Evolutionary conservation across 2,329 filamentous ascomycete genomes (phyloP).

Genomic region (Aureobasidium melanogenum): DNA sequence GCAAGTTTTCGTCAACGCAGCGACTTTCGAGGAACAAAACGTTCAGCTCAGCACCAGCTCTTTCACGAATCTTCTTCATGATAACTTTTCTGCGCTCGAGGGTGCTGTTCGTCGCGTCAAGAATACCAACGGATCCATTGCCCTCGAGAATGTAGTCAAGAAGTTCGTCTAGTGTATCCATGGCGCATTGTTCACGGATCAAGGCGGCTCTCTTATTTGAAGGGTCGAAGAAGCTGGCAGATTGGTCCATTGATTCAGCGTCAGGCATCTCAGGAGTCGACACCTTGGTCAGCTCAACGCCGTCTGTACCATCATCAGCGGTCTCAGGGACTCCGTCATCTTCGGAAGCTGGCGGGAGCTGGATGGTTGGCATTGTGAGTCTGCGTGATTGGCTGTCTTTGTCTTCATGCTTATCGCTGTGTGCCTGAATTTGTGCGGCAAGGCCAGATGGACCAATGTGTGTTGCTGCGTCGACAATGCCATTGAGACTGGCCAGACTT

Average conservation of each 20-base stretch:
- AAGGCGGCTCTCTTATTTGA: constrained; percentile 73
- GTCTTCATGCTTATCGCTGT: constrained; percentile 38
- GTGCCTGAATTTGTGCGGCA: constrained; percentile 50
- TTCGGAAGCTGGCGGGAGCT: neutral
- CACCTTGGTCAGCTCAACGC: constrained; percentile 20
- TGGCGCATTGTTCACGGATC: constrained; percentile 81
- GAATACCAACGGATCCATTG: constrained; percentile 83
- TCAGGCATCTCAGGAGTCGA: constrained; percentile 14
- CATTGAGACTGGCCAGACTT: constrained; percentile 18
- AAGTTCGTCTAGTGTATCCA: constrained; percentile 86
- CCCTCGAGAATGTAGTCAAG: constrained; percentile 77
- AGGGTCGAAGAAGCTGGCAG: constrained; percentile 88
- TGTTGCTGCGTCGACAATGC: constrained; percentile 19
- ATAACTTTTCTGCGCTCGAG: constrained; percentile 74
- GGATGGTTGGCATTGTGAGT: neutral
- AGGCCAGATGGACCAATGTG: constrained; percentile 24
- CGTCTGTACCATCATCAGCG: constrained; percentile 10
- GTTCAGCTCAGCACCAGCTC: constrained; percentile 76
- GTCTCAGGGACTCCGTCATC: neutral
- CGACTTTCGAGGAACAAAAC: constrained; percentile 94
- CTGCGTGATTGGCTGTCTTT: neutral
- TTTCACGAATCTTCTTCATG: constrained; percentile 51
- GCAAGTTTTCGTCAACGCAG: constrained; percentile 71
- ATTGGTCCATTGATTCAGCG: constrained; percentile 14
- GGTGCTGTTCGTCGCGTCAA: constrained; percentile 97